Percentiles rank a stretch among this genome's conserved stretches.
These are phyloP conservation scores for Arabis alpina DNA, from an alignment of 345 rosid species.

Conservation along the genomic window DNA sequence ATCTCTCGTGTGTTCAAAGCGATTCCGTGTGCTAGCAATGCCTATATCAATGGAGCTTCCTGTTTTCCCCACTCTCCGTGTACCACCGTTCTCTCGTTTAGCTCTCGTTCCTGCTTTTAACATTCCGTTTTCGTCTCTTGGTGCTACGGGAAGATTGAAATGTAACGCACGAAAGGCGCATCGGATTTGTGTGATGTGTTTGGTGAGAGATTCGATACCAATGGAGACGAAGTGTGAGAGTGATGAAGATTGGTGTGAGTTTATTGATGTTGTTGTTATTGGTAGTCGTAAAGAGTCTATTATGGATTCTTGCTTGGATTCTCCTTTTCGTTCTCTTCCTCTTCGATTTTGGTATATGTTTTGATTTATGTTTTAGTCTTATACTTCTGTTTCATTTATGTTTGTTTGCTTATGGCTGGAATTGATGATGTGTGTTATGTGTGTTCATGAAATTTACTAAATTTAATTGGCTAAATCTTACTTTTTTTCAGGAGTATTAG, in stretches of 20 bases:
- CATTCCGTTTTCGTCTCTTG: conserved; percentile 17
- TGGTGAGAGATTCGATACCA: conserved; percentile 36
- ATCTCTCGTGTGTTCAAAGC: not conserved
- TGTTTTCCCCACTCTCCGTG: conserved; percentile 41
- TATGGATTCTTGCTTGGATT: conserved; percentile 73
- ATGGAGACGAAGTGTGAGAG: conserved; percentile 21
- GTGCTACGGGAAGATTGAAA: conserved; percentile 8
- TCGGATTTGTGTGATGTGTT: conserved; percentile 44
- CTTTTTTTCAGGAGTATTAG: conserved; percentile 60
- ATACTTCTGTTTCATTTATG: too few species aligned
- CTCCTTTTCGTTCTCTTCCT: conserved; percentile 61
- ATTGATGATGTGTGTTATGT: not conserved
- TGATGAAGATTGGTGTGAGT: conserved; percentile 31
- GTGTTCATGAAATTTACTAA: not conserved
- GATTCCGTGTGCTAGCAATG: conserved; percentile 29
- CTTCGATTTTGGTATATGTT: conserved; percentile 76
- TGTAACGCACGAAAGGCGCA: conserved; percentile 32
- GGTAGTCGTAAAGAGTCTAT: conserved; percentile 85
- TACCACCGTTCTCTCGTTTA: conserved; percentile 34
- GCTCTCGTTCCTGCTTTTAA: conserved; percentile 24
- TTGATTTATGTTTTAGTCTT: not conserved
- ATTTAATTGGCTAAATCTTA: not conserved
- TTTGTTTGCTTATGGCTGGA: too few species aligned
- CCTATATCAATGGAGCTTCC: conserved; percentile 42
- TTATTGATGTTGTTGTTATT: conserved; percentile 69